Evolutionary conservation across 73 alveolate genomes (phyloP).

Genomic region (Paramecium biaurelia): DNA sequence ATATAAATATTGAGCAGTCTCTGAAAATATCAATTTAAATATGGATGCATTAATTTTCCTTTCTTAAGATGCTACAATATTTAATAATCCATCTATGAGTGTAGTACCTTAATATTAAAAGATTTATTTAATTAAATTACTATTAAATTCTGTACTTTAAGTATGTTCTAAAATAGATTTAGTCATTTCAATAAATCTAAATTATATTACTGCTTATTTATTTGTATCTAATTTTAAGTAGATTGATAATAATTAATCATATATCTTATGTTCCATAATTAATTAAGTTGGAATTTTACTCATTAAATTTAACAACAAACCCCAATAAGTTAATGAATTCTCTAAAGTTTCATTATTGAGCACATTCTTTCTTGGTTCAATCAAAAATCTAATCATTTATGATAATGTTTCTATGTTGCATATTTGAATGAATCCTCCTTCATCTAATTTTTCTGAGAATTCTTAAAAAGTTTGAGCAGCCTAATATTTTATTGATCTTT

Average conservation of each 20-base stretch:
- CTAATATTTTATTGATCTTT: background rate
- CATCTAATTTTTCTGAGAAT: constrained; percentile 12
- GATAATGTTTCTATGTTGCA: background rate
- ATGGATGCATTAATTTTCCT: background rate
- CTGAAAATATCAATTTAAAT: background rate
- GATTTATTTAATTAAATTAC: background rate
- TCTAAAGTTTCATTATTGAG: background rate
- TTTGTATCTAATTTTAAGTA: background rate
- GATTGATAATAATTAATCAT: background rate
- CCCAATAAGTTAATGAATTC: constrained; percentile 34
- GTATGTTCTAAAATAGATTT: background rate
- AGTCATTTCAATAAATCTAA: constrained; percentile 32
- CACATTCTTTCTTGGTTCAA: background rate
- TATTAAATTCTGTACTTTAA: constrained; percentile 5
- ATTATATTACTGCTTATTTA: background rate
- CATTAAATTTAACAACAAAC: constrained; percentile 2
- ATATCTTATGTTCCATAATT: background rate
- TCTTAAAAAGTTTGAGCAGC: background rate
- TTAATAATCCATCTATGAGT: background rate
- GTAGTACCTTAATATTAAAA: background rate
- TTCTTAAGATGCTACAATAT: background rate
- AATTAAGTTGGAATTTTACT: background rate
- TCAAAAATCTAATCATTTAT: background rate
- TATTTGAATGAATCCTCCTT: background rate
- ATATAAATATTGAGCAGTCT: background rate